Percentiles rank a stretch among this genome's conserved stretches.
Evolutionary conservation across 2,329 filamentous ascomycete genomes (phyloP).

Genomic region (Xylaria polymorpha): DNA sequence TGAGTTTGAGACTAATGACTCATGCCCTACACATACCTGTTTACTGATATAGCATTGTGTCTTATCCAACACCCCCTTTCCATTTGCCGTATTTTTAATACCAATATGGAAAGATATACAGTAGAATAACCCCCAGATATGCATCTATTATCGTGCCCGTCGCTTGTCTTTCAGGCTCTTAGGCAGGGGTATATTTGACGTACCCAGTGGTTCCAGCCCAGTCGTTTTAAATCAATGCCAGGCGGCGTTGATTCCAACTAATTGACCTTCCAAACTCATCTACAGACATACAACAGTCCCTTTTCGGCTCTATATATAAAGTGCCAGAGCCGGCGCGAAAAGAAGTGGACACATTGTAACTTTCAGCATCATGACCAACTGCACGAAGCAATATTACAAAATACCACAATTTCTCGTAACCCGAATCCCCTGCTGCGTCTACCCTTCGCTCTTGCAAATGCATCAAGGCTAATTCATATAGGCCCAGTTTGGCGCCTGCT

Average conservation of each 20-base stretch:
- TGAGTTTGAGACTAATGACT: too few relatives aligned
- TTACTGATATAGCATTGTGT: too few relatives aligned
- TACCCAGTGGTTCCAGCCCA: neutral
- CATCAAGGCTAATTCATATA: neutral
- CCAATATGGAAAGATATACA: too few relatives aligned
- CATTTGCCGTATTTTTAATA: too few relatives aligned
- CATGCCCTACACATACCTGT: too few relatives aligned
- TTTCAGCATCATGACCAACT: neutral
- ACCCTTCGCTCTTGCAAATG: neutral
- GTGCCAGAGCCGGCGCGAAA: neutral
- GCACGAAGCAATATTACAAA: neutral
- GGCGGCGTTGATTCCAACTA: neutral
- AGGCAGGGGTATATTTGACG: too few relatives aligned
- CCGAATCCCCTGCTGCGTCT: neutral
- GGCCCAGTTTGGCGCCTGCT: too few relatives aligned
- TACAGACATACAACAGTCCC: neutral
- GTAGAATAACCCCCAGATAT: too few relatives aligned
- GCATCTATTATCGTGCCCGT: too few relatives aligned
- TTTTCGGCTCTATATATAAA: neutral
- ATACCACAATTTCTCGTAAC: neutral
- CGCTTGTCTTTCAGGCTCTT: too few relatives aligned
- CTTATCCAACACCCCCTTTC: too few relatives aligned
- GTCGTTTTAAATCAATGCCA: neutral
- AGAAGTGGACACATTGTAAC: neutral
- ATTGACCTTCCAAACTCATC: neutral